Evolutionary conservation across 805 yeast genomes (phyloP).

Genomic region (Cyberlindnera amylophila): DNA sequence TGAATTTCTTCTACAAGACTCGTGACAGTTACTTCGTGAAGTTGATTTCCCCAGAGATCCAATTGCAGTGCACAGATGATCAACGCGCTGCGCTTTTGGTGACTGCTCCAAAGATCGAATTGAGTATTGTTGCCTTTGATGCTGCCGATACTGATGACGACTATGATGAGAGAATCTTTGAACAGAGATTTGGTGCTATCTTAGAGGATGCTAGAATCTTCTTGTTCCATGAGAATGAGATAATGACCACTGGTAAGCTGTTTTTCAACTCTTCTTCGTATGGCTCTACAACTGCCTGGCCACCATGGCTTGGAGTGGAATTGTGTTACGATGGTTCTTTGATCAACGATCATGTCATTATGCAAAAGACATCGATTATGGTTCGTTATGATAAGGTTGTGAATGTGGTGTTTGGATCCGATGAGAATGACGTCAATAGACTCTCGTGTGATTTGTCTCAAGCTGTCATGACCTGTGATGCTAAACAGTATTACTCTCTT

Average conservation of each 20-base stretch:
- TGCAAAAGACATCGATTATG: constrained; percentile 61
- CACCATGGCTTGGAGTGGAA: constrained; percentile 84
- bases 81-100: constrained; percentile 60
- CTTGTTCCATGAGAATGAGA: constrained; percentile 53
- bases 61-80: constrained; percentile 49
- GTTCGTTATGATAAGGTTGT: constrained; percentile 54
- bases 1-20: constrained; percentile 33
- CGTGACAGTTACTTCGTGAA: constrained; percentile 60
- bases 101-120: constrained; percentile 68
- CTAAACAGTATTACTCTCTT: constrained; percentile 66
- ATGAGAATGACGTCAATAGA: constrained; percentile 36
- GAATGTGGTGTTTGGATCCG: constrained; percentile 34
- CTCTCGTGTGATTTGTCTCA: constrained; percentile 66
- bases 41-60: constrained; percentile 80
- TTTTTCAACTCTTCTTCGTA: constrained; percentile 49
- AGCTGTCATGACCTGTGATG: constrained; percentile 63
- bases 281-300: constrained; percentile 70
- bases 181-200: constrained; percentile 67
- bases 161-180: constrained; percentile 45
- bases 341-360: constrained; percentile 46
- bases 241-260: constrained; percentile 36
- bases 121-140: constrained; percentile 63
- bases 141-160: constrained; percentile 41
- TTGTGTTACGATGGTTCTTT: constrained; percentile 53
- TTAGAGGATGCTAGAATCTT: constrained; percentile 69